A percentile compares a stretch with the other conserved stretches of the same genome.
phyloP scores from a whole-genome alignment of 257 asterid species.

The Hygrophila difformis region DNA sequence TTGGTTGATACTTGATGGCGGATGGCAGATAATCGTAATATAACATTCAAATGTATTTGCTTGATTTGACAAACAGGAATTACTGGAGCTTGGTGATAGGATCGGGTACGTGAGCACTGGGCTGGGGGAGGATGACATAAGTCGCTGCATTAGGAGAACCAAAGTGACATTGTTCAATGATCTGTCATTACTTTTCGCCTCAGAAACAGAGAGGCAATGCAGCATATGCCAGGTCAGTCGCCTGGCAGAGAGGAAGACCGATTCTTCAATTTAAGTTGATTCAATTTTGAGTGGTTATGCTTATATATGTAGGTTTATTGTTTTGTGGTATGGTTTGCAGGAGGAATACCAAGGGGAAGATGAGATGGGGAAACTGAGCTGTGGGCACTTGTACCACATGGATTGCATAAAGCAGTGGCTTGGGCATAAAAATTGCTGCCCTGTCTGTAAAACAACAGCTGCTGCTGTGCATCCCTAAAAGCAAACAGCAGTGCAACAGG shows the following conservation, averaged over 20 bases:
- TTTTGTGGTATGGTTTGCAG: too few species aligned
- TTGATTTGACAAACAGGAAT: conserved; percentile 48
- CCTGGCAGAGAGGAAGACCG: background rate
- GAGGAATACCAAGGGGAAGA: conserved; percentile 69
- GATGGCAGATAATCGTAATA: too few species aligned
- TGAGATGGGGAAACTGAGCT: conserved; percentile 62
- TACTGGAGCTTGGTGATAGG: conserved; percentile 81
- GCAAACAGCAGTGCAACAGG: too few species aligned
- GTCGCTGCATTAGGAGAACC: conserved; percentile 44
- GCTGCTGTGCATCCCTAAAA: too few species aligned
- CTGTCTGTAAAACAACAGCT: conserved; percentile 69
- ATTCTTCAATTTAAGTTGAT: background rate
- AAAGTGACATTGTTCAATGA: conserved; percentile 5
- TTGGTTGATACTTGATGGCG: too few species aligned
- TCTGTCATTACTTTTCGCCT: conserved; percentile 10
- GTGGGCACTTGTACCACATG: conserved; percentile 68
- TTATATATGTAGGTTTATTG: too few species aligned
- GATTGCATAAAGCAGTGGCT: conserved; percentile 85
- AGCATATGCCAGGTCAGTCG: conserved; percentile 76
- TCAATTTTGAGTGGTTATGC: background rate
- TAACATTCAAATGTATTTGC: too few species aligned
- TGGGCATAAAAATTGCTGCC: conserved; percentile 58
- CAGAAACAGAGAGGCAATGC: conserved; percentile 55
- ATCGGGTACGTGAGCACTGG: conserved; percentile 85
- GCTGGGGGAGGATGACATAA: conserved; percentile 59